Percentiles rank a stretch among this genome's conserved stretches.
These are phyloP conservation scores for Solanum chacoense DNA, from an alignment of 305 asterid genomes.

Conservation along the genomic window DNA sequence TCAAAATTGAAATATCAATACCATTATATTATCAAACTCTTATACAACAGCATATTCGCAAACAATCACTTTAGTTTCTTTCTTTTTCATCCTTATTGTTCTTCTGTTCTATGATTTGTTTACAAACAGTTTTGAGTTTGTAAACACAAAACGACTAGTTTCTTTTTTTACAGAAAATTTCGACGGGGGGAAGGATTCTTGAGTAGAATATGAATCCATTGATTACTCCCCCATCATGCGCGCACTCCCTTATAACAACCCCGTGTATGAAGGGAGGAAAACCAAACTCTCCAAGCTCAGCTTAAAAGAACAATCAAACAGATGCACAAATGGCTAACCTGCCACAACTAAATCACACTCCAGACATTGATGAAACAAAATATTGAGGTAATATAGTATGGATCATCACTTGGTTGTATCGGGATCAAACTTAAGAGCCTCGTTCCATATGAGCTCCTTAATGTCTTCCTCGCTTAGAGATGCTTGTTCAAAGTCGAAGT, in stretches of 20 bases:
- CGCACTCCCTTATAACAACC: neutral
- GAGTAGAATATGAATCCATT: conserved; percentile 2
- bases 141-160: neutral
- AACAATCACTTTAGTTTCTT: neutral
- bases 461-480: conserved; percentile 77
- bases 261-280: neutral
- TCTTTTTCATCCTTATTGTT: neutral
- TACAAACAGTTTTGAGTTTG: neutral
- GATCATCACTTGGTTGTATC: conserved; percentile 2
- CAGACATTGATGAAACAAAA: conserved; percentile 3
- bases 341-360: conserved; percentile 5
- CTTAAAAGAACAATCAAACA: neutral
- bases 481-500: conserved; percentile 72
- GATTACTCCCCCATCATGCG: neutral
- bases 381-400: neutral
- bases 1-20: neutral
- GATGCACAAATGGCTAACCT: neutral
- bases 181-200: neutral
- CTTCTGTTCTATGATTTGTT: neutral
- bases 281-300: neutral
- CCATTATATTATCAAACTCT: neutral
- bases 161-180: neutral
- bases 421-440: conserved; percentile 61
- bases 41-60: neutral
- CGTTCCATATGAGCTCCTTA: conserved; percentile 78